Evolutionary conservation across 495 filamentous ascomycete species (phyloP), one percentile per base, ranked within the genome.

Genomic region (Aspergillus funiculosus): DNA sequence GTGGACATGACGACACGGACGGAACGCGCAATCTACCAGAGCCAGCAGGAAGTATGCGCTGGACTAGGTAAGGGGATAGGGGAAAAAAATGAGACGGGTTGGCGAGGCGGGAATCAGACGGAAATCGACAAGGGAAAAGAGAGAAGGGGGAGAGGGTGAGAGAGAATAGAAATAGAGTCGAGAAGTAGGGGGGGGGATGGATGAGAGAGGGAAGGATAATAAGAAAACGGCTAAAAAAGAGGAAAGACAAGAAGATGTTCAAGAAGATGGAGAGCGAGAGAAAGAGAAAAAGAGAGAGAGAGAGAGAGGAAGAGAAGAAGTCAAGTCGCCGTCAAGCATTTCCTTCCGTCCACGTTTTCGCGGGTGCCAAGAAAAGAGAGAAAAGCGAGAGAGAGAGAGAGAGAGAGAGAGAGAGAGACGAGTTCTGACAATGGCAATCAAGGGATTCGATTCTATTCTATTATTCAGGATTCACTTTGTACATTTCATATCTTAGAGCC

Each of bases 1-100:
- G 63, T 46, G 54, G 62, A 65, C 66, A 68, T 73, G 64, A 72
- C 67, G 67, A 69, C 61, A 61, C 62, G 63, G 63, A 67, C 66
- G 56, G 53, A 46, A 50, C 46, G 57, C 52, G 50, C 53, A 50
- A 42, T 40, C 48, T 53, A 53, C 50, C 36, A 26, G 30, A 31
- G 39, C 45, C 47, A 49, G 49, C 43, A 39, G 31, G 45, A 44
- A 26, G 37, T 45, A 46, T 39, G 44, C 50, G 18, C 21, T 17
- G 31, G 6, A 44, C 30, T 14, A 43, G 30, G 11, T 20, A 18
- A 26, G 28, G 18, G 8, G 36, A 32, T 40, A 14, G 14, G 22
- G 50, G 21, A 17, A 17, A 21, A 14, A 9, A 35, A 50, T 51
- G 39, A 45, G 26, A 19, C n/a, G 7, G 21, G 21, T 17, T 9